phyloP scores from a whole-genome alignment of 352 stramenopile species.

The Phytophthora agathidicida region DNA sequence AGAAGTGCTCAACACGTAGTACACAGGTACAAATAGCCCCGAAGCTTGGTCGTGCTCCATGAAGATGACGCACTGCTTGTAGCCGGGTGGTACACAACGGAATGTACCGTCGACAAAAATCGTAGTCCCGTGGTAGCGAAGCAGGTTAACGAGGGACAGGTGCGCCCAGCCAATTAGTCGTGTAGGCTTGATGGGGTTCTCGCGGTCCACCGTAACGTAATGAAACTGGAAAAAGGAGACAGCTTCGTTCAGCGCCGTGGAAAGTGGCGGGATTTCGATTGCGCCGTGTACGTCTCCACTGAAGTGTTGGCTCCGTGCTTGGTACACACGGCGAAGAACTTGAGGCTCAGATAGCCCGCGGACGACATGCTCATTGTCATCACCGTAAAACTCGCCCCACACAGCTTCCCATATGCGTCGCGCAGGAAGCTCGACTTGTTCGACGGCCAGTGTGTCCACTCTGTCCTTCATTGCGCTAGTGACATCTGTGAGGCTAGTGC shows the following conservation, averaged over 20 bases:
- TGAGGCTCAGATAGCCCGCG: constrained; percentile 15
- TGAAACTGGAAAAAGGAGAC: constrained; percentile 20
- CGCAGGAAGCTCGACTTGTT: not conserved
- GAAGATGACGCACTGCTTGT: not conserved
- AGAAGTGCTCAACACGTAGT: not conserved
- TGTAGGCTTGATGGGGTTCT: constrained; percentile 4
- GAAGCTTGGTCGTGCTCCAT: not conserved
- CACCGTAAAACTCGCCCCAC: not conserved
- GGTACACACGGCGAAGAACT: constrained; percentile 16
- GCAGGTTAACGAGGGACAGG: constrained; percentile 18
- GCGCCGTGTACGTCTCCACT: constrained; percentile 15
- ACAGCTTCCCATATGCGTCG: constrained; percentile 1
- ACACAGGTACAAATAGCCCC: not conserved
- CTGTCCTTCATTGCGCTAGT: constrained; percentile 2
- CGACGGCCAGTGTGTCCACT: not conserved
- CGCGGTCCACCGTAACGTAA: not conserved
- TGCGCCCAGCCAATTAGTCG: constrained; percentile 26
- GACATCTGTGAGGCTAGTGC: not conserved
- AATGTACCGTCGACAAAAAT: constrained; percentile 8
- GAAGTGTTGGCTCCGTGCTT: constrained; percentile 5
- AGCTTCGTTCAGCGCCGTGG: constrained; percentile 1
- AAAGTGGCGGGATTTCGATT: constrained; percentile 16
- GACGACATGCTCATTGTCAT: constrained; percentile 6
- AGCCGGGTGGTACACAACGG: not conserved
- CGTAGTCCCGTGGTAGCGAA: constrained; percentile 19